phyloP scores from a whole-genome alignment of 2,329 filamentous ascomycete species.

The Didymella segeticola region DNA sequence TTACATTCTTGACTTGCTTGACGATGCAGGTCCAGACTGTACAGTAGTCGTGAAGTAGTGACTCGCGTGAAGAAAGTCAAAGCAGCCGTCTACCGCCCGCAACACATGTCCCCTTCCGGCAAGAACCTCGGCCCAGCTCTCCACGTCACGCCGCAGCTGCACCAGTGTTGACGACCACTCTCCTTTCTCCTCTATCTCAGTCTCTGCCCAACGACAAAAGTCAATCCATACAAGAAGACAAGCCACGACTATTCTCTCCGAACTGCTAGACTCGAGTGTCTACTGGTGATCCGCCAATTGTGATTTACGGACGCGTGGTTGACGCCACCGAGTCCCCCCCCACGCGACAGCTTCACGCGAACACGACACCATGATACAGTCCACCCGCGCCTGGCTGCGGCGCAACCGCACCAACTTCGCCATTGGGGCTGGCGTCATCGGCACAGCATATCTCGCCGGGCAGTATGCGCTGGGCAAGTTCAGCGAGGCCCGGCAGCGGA shows the following conservation, averaged over 20 bases:
- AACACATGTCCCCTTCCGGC: conserved; percentile 10
- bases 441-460: conserved; percentile 87
- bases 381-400: conserved; percentile 87
- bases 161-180: not conserved
- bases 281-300: not conserved
- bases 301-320: not conserved
- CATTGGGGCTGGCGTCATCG: conserved; percentile 84
- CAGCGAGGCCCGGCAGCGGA: conserved; percentile 90
- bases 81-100: not conserved
- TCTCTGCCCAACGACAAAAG: not conserved
- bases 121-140: conserved; percentile 6
- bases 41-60: too few species aligned
- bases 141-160: conserved; percentile 7
- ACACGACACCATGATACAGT: conserved; percentile 62
- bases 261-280: not conserved
- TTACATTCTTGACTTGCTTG: too few species aligned
- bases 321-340: not conserved
- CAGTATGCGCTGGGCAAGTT: conserved; percentile 94
- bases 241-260: too few species aligned
- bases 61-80: not conserved
- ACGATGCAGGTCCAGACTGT: too few species aligned
- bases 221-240: not conserved
- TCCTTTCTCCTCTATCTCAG: not conserved
- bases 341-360: conserved; percentile 11
- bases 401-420: conserved; percentile 91